Base-by-base conservation (phyloP, 441 rosid genomes). In the Jatropha podagrica region DNA sequence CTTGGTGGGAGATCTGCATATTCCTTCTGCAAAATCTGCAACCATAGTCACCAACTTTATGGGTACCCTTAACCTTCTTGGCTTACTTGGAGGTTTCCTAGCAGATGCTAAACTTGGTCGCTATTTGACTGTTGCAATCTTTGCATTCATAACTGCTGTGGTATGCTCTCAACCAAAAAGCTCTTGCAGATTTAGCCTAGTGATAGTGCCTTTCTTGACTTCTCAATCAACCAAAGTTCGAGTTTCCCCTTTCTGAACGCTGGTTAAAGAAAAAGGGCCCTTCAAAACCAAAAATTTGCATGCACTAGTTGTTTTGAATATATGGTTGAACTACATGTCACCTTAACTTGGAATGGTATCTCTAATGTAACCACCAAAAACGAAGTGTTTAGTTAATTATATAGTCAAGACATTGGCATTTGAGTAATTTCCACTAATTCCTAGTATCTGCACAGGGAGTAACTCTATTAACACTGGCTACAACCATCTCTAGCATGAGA, bases 51-150 rank as follows among this genome's bases (percentile, higher is more conserved):
- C 97, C 74, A 91, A 93, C 76, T 95, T 91, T 91, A 81, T 95
- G 94, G 99, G 97, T 61, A 85, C 98, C 54, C 93, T 89, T 74
- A 89, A 93, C 74, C 92, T 90, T 69, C 88, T 95, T 12, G 96
- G 96, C 32, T 91, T 95, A 55, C 91, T 93, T 0, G 96, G 96
- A 54, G 99, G 98, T 38, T 95, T 95, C 86, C 71, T 95, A 74
- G 99, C 97, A 17, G 99, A 95, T 61, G 96, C 99, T 41, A 91
- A 87, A 72, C 91, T 95, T 7, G 96, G 99, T 65, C 92, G 98
- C 14, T 95, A 88, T 89, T 76, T 80, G 80, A 89, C 92, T 18
- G 41, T 61, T 55, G 87, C 91, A 52, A 82, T 90, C 75, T 89
- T 86, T 69, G 87, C 91, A 67, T 76, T 85, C 68, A 74, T 93